Base-by-base conservation (phyloP, 108 stramenopile genomes). In the Nitzschia sp. region DNA sequence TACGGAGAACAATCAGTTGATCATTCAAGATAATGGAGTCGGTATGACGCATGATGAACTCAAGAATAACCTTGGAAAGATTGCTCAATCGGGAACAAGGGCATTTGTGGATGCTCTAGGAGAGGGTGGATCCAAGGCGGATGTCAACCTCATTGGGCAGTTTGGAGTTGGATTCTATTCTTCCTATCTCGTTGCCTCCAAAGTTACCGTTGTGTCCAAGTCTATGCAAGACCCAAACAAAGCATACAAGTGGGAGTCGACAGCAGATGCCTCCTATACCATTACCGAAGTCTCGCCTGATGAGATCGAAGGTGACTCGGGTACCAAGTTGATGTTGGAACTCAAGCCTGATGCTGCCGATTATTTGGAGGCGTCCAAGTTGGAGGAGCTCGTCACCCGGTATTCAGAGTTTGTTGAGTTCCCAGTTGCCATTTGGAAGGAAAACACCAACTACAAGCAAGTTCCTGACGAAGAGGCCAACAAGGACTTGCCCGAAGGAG, bases 161-260 rank as follows among this genome's bases (percentile, higher is more conserved):
- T 99, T 99, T 69, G 99, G 99, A 67, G 99, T 99, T 8, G 99
- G 99, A 39, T 99, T 99, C 71, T 99, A 99, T 80, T 95, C 95
- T 12, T 94, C 96, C 38, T 98, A 96, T 70, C 86, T 97, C 67
- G 96, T 99, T 7, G 97, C 96, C 48, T 89, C 97, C 59, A 87
- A 84, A 72, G 95, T 99, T 10, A 83, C 92, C 55, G 97, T 99
- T 29, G 79, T 95, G 37, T 95, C 96, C 56, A 91, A 92, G 53
- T 85, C 85, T 24, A 90, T 93, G 84, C 83, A 88, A 66, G 65
- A 78, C 17, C 80, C 69, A 52, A 74, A 80, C 19, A 72, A 77
- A 42, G 82, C 85, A 41, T 82, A 74, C 46, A 55, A 68, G 59
- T 97, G 96, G 96, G 67, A 72, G 39, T 93, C 90, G 57, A 78